Evolutionary conservation across 2,329 filamentous ascomycete genomes (phyloP).

Genomic region (Allantophomopsis lycopodina): DNA sequence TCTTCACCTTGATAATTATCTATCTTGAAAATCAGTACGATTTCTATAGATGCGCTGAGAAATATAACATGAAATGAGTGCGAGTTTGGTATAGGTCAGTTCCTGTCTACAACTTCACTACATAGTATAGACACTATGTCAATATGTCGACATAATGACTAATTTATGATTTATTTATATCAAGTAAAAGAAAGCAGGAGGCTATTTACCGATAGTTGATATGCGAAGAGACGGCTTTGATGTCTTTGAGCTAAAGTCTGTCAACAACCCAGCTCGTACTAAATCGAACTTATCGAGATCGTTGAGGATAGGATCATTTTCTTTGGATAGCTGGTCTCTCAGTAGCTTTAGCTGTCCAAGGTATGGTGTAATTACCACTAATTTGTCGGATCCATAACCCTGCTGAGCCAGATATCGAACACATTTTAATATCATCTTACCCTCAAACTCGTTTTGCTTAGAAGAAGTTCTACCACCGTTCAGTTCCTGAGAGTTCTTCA

Average conservation of each 20-base stretch:
- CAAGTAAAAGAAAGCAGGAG: not conserved
- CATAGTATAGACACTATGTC: not conserved
- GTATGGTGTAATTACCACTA: conserved; percentile 62
- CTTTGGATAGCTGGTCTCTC: conserved; percentile 31
- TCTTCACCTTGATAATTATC: conserved; percentile 75
- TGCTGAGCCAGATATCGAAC: conserved; percentile 59
- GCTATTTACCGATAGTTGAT: conserved; percentile 51
- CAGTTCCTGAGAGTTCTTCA: conserved; percentile 28
- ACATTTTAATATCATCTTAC: conserved; percentile 46
- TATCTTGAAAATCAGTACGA: conserved; percentile 14
- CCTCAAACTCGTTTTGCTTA: conserved; percentile 54
- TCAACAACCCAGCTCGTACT: conserved; percentile 45
- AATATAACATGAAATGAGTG: not conserved
- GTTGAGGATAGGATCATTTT: conserved; percentile 52
- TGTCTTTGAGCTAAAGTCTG: conserved; percentile 32
- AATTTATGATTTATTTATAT: not conserved
- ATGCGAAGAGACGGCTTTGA: conserved; percentile 40
- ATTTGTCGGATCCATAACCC: conserved; percentile 48
- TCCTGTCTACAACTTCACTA: not conserved
- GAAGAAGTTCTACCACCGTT: conserved; percentile 33
- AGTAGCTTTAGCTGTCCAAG: conserved; percentile 53
- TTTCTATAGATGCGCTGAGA: too few species aligned
- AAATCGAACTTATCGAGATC: conserved; percentile 55
- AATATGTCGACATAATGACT: not conserved
- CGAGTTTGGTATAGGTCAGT: not conserved